Conservation (phyloP, 2,329 filamentous ascomycete species). For the Tympanopsis confertula region DNA sequence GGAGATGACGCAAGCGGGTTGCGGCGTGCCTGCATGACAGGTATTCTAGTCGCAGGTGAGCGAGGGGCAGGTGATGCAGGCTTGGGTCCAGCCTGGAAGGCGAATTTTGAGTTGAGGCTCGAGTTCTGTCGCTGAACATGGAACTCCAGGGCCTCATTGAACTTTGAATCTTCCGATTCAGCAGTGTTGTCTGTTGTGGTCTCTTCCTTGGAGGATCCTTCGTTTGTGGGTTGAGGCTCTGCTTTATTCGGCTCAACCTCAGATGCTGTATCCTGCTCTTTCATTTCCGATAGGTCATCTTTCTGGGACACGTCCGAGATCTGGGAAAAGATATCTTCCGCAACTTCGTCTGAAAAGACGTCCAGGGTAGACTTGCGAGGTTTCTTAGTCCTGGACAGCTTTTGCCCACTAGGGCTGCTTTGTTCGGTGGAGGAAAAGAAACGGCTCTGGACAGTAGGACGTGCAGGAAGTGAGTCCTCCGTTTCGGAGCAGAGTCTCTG, state of each 20-base stretch:
- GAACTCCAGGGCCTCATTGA: not conserved
- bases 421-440: not conserved
- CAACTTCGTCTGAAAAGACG: not conserved
- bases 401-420: not conserved
- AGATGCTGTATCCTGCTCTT: no score
- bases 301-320: not conserved
- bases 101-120: not conserved
- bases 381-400: not conserved
- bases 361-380: not conserved
- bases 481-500: not conserved
- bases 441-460: not conserved
- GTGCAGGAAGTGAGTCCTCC: not conserved
- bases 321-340: not conserved
- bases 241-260: no score
- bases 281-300: no score
- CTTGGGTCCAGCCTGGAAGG: not conserved
- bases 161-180: not conserved
- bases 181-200: no score
- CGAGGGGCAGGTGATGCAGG: no score
- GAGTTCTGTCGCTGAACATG: not conserved
- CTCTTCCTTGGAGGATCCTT: no score
- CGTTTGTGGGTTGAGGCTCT: no score
- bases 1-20: no score
- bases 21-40: no score
- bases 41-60: no score